These are phyloP conservation scores for Amanita inopinata DNA, from an alignment of 768 basidiomycete species.

Conservation along the genomic window DNA sequence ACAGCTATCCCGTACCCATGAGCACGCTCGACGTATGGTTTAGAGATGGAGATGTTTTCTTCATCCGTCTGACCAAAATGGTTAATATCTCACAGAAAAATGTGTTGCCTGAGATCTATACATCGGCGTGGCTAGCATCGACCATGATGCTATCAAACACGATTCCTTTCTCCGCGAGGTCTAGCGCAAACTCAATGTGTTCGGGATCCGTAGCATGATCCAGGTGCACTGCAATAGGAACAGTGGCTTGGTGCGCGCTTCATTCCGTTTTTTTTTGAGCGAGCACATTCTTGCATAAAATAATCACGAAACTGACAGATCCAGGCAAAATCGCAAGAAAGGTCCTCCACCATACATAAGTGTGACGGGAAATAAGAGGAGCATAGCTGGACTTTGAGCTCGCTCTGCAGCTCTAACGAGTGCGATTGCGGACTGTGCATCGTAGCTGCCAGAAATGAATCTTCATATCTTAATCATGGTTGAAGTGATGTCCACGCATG, in stretches of 20 bases:
- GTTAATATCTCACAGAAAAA: background rate
- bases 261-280: no score
- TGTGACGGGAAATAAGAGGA: constrained; percentile 37
- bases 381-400: constrained; percentile 33
- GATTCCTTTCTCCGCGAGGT: constrained; percentile 35
- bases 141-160: constrained; percentile 43
- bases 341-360: constrained; percentile 34
- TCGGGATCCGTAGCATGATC: constrained; percentile 39
- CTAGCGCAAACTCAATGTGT: constrained; percentile 34
- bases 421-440: constrained; percentile 33
- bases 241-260: constrained; percentile 35
- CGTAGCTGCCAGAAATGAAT: constrained; percentile 24
- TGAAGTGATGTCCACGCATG: background rate
- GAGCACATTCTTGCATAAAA: background rate
- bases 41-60: constrained; percentile 34
- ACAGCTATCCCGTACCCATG: constrained; percentile 29
- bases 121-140: constrained; percentile 39
- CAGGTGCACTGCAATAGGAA: constrained; percentile 38
- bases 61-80: constrained; percentile 29
- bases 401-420: constrained; percentile 39
- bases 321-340: constrained; percentile 34
- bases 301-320: constrained; percentile 20
- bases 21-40: constrained; percentile 35
- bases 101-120: constrained; percentile 3
- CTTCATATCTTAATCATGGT: background rate